Conservation (phyloP, 345 rosid species). For the Pelargonium nanum region DNA sequence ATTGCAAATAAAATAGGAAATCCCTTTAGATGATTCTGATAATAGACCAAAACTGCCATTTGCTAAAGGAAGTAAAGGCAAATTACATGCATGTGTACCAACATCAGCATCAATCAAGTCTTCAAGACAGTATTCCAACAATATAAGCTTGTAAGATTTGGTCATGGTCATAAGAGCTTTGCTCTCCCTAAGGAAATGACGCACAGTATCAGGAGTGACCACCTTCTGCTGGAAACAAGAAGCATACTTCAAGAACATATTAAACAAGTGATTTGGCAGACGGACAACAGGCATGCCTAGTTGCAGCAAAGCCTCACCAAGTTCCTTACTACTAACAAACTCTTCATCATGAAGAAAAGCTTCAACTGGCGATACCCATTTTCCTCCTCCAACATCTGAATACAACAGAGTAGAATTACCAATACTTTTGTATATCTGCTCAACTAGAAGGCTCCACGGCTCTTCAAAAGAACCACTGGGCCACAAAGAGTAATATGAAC, state of each 20-base stretch:
- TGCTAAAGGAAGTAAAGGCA: slow-evolving; percentile 78
- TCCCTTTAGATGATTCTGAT: slow-evolving; percentile 42
- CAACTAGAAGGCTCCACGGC: slow-evolving; percentile 87
- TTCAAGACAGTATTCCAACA: slow-evolving; percentile 88
- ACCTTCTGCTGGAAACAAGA: slow-evolving; percentile 58
- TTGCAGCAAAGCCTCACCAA: slow-evolving; percentile 58
- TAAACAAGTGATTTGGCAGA: slow-evolving; percentile 57
- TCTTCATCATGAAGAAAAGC: slow-evolving; percentile 83
- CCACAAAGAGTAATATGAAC: slow-evolving; percentile 64
- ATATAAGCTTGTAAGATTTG: slow-evolving; percentile 53
- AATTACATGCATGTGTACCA: slow-evolving; percentile 39
- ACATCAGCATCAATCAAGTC: slow-evolving; percentile 77
- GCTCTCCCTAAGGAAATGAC: slow-evolving; percentile 54
- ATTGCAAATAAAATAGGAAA: slow-evolving; percentile 56
- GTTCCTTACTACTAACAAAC: slow-evolving; percentile 56
- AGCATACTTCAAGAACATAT: slow-evolving; percentile 59
- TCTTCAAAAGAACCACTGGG: slow-evolving; percentile 84
- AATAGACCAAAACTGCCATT: slow-evolving; percentile 69
- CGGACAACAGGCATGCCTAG: slow-evolving; percentile 78
- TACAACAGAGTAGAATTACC: slow-evolving; percentile 49
- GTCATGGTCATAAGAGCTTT: slow-evolving; percentile 35
- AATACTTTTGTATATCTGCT: slow-evolving; percentile 57
- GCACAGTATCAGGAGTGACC: slow-evolving; percentile 75
- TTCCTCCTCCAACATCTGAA: slow-evolving; percentile 64
- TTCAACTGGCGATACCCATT: slow-evolving; percentile 71